Conservation (phyloP, 2,329 filamentous ascomycete genomes). For the Lomentospora prolificans region DNA sequence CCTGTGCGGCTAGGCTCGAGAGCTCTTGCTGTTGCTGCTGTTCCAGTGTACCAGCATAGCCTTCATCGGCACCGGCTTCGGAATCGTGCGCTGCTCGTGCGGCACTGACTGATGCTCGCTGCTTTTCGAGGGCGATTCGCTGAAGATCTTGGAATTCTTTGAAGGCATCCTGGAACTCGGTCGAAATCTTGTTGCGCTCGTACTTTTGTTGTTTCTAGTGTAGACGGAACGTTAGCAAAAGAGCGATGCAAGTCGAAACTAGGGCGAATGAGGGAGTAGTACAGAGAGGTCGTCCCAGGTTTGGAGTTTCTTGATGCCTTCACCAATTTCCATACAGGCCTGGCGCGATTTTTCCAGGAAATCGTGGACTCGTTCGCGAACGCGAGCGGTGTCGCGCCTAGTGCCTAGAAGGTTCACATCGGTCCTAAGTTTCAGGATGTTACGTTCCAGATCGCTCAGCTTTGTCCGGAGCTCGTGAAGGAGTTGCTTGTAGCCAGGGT, state of each 20-base stretch:
- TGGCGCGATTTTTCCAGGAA: conserved; percentile 77
- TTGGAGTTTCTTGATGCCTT: conserved; percentile 87
- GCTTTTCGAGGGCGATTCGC: conserved; percentile 80
- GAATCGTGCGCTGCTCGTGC: conserved; percentile 71
- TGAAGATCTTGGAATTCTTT: conserved; percentile 91
- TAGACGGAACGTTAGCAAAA: conserved; percentile 5
- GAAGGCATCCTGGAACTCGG: conserved; percentile 82
- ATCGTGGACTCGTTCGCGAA: conserved; percentile 82
- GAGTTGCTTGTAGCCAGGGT: conserved; percentile 81
- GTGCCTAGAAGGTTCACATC: conserved; percentile 83
- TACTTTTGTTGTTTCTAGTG: conserved; percentile 84
- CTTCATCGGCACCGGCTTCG: conserved; percentile 23
- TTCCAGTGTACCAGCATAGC: conserved; percentile 28
- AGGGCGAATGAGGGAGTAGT: background rate
- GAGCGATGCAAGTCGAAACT: background rate
- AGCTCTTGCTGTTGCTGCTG: conserved; percentile 61
- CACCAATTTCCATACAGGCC: conserved; percentile 83
- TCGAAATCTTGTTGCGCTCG: conserved; percentile 87
- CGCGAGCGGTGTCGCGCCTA: conserved; percentile 79
- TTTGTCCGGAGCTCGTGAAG: conserved; percentile 78
- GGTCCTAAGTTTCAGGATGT: conserved; percentile 73
- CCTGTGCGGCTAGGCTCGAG: conserved; percentile 74
- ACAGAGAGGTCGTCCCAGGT: conserved; percentile 77
- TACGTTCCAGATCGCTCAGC: conserved; percentile 79
- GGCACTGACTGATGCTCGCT: conserved; percentile 75